phyloP scores from a whole-genome alignment of 2,329 filamentous ascomycete genomes.

The Hypoxylon sp. region DNA sequence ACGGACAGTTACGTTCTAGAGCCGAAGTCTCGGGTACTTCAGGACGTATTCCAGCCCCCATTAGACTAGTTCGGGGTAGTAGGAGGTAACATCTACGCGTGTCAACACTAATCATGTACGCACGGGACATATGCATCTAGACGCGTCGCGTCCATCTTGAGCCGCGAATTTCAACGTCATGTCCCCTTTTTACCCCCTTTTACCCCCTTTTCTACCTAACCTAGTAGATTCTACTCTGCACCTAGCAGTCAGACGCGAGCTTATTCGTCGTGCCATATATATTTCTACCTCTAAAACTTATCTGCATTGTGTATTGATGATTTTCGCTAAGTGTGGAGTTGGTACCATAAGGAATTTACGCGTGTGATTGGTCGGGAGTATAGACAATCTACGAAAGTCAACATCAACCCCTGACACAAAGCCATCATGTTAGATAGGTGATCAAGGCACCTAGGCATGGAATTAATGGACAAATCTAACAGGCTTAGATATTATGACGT shows the following conservation, averaged over 20 bases:
- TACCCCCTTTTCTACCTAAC: background rate
- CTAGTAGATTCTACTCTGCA: background rate
- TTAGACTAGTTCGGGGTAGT: background rate
- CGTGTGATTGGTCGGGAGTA: background rate
- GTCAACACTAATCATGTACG: background rate
- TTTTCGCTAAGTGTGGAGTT: background rate
- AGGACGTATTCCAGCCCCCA: constrained; percentile 5
- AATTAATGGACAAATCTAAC: background rate
- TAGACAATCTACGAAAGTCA: background rate
- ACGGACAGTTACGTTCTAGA: background rate
- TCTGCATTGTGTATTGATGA: background rate
- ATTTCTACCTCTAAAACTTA: background rate
- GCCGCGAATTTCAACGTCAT: constrained; percentile 24
- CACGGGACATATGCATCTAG: background rate
- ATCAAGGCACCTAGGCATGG: background rate
- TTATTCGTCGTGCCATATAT: background rate
- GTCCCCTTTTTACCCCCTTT: constrained; percentile 10
- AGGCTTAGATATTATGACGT: background rate
- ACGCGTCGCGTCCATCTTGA: constrained; percentile 1
- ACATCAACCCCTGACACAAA: background rate
- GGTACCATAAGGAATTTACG: background rate
- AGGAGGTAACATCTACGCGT: background rate
- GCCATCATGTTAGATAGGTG: background rate
- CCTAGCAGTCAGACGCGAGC: background rate
- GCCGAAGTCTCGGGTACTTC: constrained; percentile 14